These are phyloP conservation scores for Crithidia acanthocephali DNA, from an alignment of 208 protist species.

Conservation along the genomic window DNA sequence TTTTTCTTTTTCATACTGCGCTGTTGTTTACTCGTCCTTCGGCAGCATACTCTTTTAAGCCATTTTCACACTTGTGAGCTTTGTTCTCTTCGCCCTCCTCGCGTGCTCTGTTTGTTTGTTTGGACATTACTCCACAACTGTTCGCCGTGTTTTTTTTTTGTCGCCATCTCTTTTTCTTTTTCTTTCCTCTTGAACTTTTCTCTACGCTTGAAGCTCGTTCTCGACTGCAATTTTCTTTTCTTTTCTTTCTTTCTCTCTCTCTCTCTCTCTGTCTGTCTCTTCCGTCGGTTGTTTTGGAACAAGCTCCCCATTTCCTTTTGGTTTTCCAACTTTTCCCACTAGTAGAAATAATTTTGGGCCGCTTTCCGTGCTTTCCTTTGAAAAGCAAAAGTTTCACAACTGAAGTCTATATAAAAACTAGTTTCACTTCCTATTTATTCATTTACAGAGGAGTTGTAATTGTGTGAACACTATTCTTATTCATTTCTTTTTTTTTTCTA, in stretches of 20 bases:
- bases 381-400: no score
- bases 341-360: no score
- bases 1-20: neutral
- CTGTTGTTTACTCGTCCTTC: no score
- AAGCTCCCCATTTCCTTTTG: no score
- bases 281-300: slow-evolving; percentile 3
- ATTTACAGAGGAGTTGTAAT: no score
- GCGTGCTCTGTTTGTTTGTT: neutral
- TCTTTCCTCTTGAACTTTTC: neutral
- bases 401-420: no score
- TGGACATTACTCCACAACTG: neutral
- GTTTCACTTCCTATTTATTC: no score
- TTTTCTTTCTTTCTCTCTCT: slow-evolving; percentile 4
- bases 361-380: no score
- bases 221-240: neutral
- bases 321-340: no score
- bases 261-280: slow-evolving; percentile 22
- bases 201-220: neutral
- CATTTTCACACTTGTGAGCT: neutral
- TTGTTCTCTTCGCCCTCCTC: neutral
- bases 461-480: no score
- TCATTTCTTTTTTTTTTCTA: slow-evolving; percentile 1
- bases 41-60: no score
- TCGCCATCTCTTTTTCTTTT: neutral
- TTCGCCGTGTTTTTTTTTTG: neutral